Evolutionary conservation across 1,284 basidiomycete genomes (phyloP).

Genomic region (Kwoniella shivajii): DNA sequence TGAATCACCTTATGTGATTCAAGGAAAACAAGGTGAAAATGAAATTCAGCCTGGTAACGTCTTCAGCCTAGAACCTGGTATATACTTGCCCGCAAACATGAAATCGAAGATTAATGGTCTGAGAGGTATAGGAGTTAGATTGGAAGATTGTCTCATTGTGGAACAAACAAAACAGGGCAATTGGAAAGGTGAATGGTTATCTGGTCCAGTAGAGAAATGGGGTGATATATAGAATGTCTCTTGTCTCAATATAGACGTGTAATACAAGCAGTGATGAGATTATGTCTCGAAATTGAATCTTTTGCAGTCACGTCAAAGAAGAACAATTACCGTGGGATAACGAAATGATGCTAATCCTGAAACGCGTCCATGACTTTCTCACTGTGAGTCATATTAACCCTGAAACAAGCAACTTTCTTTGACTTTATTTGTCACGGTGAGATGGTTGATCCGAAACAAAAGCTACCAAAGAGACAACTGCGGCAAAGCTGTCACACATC

Average conservation of each 20-base stretch:
- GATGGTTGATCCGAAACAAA: no score
- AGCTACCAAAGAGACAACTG: no score
- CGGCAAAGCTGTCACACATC: no score
- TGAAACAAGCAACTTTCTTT: no score
- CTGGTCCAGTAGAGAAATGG: constrained; percentile 41
- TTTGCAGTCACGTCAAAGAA: no score
- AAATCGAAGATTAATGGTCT: constrained; percentile 48
- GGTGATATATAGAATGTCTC: constrained; percentile 42
- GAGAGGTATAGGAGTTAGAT: constrained; percentile 71
- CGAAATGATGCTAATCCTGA: no score
- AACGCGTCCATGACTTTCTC: no score
- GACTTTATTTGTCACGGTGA: no score
- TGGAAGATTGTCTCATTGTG: constrained; percentile 81
- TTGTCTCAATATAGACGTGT: constrained; percentile 1
- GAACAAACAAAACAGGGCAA: constrained; percentile 57
- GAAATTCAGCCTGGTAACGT: constrained; percentile 67
- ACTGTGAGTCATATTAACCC: no score
- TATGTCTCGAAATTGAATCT: no score
- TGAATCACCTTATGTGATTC: constrained; percentile 75
- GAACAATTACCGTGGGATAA: no score
- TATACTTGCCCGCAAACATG: constrained; percentile 63
- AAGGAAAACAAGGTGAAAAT: constrained; percentile 56
- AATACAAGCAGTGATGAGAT: no score
- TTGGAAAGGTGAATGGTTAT: constrained; percentile 50
- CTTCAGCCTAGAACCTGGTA: constrained; percentile 80